Evolutionary conservation across 441 rosid species (phyloP), one percentile per base, ranked within the genome.

Genomic region (Rhodomyrtus psidioides): DNA sequence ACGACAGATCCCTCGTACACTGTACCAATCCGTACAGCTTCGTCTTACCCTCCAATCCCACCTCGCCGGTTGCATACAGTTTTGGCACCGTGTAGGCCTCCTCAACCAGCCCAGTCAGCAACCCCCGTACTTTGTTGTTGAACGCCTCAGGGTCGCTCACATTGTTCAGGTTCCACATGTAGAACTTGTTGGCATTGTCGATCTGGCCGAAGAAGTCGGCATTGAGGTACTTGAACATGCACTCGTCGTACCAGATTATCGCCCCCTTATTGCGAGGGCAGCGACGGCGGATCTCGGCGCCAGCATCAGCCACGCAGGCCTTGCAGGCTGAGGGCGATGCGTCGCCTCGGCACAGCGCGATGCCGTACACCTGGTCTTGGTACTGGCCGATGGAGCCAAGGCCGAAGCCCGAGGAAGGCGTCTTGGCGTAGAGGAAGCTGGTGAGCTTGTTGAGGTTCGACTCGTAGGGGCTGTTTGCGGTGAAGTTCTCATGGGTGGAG

Each of bases 11-110:
- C 65, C 93, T 91, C 2, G 94, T 93, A 87, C 95, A 94, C 83
- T 95, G 96, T 84, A 89, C 93, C 86, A 93, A n/a, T 30, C 96
- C 98, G 70, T 94, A 94, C 55, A 94, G 49, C 79, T 86, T 92
- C 30, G 34, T 85, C 27, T 87, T 39, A 10, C 59, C 88, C 12
- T 34, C 88, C 0, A 91, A n/a, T 81, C 57, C 89, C 74, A 86
- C 17, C 81, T 94, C 94, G 21, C 93, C 95, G 4, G 89, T 82
- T 6, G 91, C 90, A 85, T 55, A 90, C 79, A 88, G 44, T 24
- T 84, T 85, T 15, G 88, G 59, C 24, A 19, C 70, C 30, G 1
- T 5, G 28, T 81, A 85, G 49, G 91, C 90, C 60, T 83, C 81
- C 2, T 26, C 49, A 6, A 60, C 60, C 84, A 82, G 27, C 84